Evolutionary conservation across 2,329 filamentous ascomycete genomes (phyloP), one percentile per base, ranked within the genome.

Genomic region (Hawksworthiomyces lignivorus): DNA sequence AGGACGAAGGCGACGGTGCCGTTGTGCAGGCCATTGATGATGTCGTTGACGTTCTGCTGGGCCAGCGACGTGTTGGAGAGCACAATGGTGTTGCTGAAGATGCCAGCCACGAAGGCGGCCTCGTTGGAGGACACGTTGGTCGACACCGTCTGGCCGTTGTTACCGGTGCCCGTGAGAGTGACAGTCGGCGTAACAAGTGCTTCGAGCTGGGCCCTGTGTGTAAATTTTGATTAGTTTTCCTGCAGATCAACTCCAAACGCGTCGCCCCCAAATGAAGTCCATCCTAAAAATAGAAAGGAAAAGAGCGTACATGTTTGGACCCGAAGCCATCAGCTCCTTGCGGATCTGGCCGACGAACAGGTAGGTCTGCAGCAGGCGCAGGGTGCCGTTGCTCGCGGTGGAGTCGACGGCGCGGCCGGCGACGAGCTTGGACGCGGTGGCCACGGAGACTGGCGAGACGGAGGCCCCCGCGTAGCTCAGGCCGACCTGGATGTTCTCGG

Each of bases 331-430:
- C 35, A 72, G 56, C 40, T 69, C 62, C 41, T 65, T 53, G 57
- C 84, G 78, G 54, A 87, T 78, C 60, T 80, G 73, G 14, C 83
- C 83, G 24, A 84, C 69, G 52, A 87, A 83, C 58, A 77, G 67
- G 53, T 84, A 83, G 12, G 75, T 68, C 59, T 82, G 80, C 33
- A 84, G 58, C 41, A 77, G 53, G 29, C 58, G 57, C 17, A 69
- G 67, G n/a, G n/a, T n/a, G 45, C 7, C 44, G 15, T 19, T 28
- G 38, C 44, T 56, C 20, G 48, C 29, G 14, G 39, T 14, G 10
- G 41, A 41, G 19, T 29, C 38, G 8, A 18, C 20, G 22, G 47
- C 53, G 42, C 27, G 53, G 33, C 45, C 57, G 10, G 44, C 48
- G 9, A 46, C 41, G 8, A 50, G 48, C 48, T 53, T 54, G 19